These are phyloP conservation scores for Lycium ferocissimum DNA, from an alignment of 257 asterid species.

Conservation along the genomic window DNA sequence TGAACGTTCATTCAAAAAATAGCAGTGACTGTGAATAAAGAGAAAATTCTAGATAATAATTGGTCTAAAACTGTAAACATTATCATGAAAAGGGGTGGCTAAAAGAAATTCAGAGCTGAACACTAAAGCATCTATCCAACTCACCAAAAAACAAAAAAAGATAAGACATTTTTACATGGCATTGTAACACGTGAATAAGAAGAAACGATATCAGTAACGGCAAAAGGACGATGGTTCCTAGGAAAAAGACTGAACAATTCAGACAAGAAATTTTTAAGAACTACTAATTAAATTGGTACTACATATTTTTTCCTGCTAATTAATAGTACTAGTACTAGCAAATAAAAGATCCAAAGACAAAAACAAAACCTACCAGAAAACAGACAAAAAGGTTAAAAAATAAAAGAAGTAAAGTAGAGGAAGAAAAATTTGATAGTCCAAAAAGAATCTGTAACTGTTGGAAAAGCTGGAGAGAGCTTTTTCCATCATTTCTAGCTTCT, in stretches of 20 bases:
- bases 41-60: no score
- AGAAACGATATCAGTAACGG: slow-evolving; percentile 34
- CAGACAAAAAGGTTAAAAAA: slow-evolving; percentile 18
- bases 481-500: background rate
- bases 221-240: slow-evolving; percentile 50
- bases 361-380: slow-evolving; percentile 40
- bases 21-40: no score
- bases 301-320: no score
- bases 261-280: background rate
- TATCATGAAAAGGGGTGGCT: background rate
- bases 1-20: background rate
- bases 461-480: slow-evolving; percentile 27
- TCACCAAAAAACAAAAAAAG: slow-evolving; percentile 29
- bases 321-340: slow-evolving; percentile 39
- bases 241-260: slow-evolving; percentile 29
- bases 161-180: slow-evolving; percentile 31
- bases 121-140: slow-evolving; percentile 45
- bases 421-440: background rate
- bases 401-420: slow-evolving; percentile 7
- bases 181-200: slow-evolving; percentile 60
- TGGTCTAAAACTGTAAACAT: no score
- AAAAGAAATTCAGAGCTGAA: slow-evolving; percentile 39
- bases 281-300: background rate
- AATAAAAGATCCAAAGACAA: slow-evolving; percentile 56
- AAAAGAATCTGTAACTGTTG: slow-evolving; percentile 24